Conservation (phyloP, 108 stramenopile species). For the Aurantiochytrium sp. region DNA sequence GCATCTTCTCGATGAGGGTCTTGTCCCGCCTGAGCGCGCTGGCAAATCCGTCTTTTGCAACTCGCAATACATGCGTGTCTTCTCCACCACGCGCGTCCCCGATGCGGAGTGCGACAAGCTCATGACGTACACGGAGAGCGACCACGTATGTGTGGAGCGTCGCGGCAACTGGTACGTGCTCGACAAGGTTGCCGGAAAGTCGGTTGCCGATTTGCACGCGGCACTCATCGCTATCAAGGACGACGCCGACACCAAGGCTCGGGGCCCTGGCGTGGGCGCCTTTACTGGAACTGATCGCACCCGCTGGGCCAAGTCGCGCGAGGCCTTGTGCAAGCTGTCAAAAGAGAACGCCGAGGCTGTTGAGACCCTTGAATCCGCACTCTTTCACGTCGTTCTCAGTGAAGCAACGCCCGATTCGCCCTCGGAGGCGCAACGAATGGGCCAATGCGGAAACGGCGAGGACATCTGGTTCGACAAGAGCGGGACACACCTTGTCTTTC, state of each 20-base stretch:
- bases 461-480: constrained; percentile 12
- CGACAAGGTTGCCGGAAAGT: not conserved
- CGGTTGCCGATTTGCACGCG: not conserved
- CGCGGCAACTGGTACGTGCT: constrained; percentile 3
- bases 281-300: not conserved
- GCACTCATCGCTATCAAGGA: not conserved
- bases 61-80: not conserved
- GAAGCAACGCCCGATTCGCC: not conserved
- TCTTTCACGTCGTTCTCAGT: not conserved
- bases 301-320: not conserved
- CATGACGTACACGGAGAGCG: not conserved
- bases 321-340: not conserved
- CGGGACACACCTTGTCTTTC: not conserved
- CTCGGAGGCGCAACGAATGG: not conserved
- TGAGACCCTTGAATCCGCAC: not conserved
- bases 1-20: not conserved
- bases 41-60: not conserved
- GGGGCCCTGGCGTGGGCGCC: not conserved
- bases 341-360: not conserved
- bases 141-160: constrained; percentile 2
- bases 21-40: not conserved
- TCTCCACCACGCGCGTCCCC: not conserved
- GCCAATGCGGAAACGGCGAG: not conserved
- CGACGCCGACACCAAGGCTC: not conserved
- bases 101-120: not conserved